Evolutionary conservation across 2,329 filamentous ascomycete species (phyloP).

Genomic region (Fusarium poae): DNA sequence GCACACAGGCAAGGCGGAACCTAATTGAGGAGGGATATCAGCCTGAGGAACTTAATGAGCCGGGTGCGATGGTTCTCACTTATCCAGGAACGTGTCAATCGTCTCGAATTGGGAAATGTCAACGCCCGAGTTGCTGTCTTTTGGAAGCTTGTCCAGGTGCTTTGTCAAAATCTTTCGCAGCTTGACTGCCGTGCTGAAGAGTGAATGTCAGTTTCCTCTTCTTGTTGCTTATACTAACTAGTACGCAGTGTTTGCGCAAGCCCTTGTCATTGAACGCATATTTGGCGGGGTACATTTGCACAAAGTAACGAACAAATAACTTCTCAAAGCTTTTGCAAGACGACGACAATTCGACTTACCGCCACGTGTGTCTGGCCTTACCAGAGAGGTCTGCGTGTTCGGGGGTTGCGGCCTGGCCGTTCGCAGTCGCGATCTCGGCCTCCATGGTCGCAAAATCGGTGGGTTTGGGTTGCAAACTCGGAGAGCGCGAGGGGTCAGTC

Average conservation of each 20-base stretch:
- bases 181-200: slow-evolving; percentile 58
- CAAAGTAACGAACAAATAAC: slow-evolving; percentile 12
- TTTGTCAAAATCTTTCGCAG: slow-evolving; percentile 59
- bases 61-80: slow-evolving; percentile 51
- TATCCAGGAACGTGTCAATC: slow-evolving; percentile 59
- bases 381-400: slow-evolving; percentile 43
- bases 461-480: slow-evolving; percentile 23
- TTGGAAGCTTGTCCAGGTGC: slow-evolving; percentile 59
- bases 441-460: slow-evolving; percentile 43
- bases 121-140: slow-evolving; percentile 52
- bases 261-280: slow-evolving; percentile 13
- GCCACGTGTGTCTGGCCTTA: slow-evolving; percentile 56
- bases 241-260: slow-evolving; percentile 22
- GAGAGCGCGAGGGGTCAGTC: slow-evolving; percentile 18
- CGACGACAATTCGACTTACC: slow-evolving; percentile 51
- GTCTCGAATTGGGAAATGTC: slow-evolving; percentile 60
- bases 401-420: slow-evolving; percentile 27
- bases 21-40: slow-evolving; percentile 56
- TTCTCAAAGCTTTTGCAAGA: neutral
- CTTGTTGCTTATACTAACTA: slow-evolving; percentile 14
- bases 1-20: slow-evolving; percentile 78
- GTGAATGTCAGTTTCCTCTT: slow-evolving; percentile 37
- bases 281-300: slow-evolving; percentile 19
- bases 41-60: slow-evolving; percentile 22
- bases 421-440: slow-evolving; percentile 25